Evolutionary conservation across 352 stramenopile species (phyloP).

Genomic region (Synura sp.): DNA sequence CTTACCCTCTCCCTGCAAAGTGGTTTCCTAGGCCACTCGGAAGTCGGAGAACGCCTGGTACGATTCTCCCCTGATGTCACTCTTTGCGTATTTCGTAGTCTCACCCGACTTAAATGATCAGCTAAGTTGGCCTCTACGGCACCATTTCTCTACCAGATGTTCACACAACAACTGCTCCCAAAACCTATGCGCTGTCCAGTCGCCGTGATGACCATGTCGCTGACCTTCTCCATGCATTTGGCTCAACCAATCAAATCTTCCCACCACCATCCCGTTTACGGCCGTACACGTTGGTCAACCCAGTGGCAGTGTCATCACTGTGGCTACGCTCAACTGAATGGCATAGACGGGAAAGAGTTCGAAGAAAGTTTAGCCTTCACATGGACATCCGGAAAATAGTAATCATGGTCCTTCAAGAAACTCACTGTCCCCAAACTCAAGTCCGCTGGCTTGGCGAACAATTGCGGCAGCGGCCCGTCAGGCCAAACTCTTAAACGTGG

Average conservation of each 20-base stretch:
- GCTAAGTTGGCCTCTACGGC: neutral
- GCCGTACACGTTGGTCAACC: slow-evolving; percentile 14
- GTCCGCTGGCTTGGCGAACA: slow-evolving; percentile 11
- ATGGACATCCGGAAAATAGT: slow-evolving; percentile 15
- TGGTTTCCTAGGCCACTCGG: neutral
- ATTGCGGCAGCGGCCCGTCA: slow-evolving; percentile 2
- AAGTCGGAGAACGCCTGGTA: slow-evolving; percentile 11
- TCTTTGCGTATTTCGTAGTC: neutral
- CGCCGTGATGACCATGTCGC: slow-evolving; percentile 2
- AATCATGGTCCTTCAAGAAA: slow-evolving; percentile 21
- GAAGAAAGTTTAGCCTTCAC: slow-evolving; percentile 18
- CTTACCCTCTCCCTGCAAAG: slow-evolving; percentile 16
- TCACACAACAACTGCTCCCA: slow-evolving; percentile 8
- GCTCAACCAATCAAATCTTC: neutral
- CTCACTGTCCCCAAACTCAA: slow-evolving; percentile 15
- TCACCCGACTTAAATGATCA: slow-evolving; percentile 17
- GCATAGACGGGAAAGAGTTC: slow-evolving; percentile 5
- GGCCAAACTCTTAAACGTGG: slow-evolving; percentile 16
- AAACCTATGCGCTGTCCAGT: neutral
- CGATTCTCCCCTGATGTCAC: slow-evolving; percentile 4
- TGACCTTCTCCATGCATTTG: neutral
- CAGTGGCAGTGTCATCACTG: slow-evolving; percentile 12
- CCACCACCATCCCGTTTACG: slow-evolving; percentile 10
- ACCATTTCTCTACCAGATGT: slow-evolving; percentile 12
- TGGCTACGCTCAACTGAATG: slow-evolving; percentile 9